Conservation (phyloP, 2,329 filamentous ascomycete species). For the Calonectria crousiana region DNA sequence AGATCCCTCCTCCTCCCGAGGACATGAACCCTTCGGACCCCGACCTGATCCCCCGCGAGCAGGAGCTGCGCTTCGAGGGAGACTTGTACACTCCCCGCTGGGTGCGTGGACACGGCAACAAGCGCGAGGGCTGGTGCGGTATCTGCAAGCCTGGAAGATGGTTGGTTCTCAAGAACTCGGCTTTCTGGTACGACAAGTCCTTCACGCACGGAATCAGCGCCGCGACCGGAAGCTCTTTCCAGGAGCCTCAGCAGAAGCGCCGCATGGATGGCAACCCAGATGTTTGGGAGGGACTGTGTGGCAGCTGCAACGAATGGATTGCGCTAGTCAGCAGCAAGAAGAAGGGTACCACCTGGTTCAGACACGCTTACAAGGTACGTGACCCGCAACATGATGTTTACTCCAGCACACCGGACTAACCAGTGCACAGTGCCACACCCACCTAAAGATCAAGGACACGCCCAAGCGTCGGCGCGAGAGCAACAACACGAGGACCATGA, state of each 20-base stretch:
- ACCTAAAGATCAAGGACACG: conserved; percentile 78
- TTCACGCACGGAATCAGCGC: conserved; percentile 90
- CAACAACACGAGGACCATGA: conserved; percentile 61
- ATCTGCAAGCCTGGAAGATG: conserved; percentile 89
- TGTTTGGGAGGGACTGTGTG: conserved; percentile 84
- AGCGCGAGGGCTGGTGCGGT: conserved; percentile 90
- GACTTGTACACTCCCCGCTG: conserved; percentile 87
- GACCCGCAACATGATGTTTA: background rate
- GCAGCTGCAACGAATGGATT: conserved; percentile 85
- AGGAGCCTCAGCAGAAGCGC: conserved; percentile 79
- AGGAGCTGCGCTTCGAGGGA: conserved; percentile 82
- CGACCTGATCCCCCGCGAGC: conserved; percentile 81
- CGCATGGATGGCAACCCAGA: conserved; percentile 85
- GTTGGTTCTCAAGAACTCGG: conserved; percentile 90
- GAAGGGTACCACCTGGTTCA: conserved; percentile 93
- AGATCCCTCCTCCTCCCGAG: conserved; percentile 79
- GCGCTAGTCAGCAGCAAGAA: conserved; percentile 87
- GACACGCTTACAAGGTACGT: conserved; percentile 86
- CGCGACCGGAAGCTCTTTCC: conserved; percentile 82
- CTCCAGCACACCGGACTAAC: conserved; percentile 31
- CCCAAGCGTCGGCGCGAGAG: conserved; percentile 76
- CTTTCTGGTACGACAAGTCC: conserved; percentile 94
- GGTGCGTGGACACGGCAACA: conserved; percentile 88
- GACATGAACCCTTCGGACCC: conserved; percentile 86
- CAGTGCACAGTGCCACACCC: conserved; percentile 72